phyloP scores from a whole-genome alignment of 805 yeast species.

The Myxozyma kluyveri region DNA sequence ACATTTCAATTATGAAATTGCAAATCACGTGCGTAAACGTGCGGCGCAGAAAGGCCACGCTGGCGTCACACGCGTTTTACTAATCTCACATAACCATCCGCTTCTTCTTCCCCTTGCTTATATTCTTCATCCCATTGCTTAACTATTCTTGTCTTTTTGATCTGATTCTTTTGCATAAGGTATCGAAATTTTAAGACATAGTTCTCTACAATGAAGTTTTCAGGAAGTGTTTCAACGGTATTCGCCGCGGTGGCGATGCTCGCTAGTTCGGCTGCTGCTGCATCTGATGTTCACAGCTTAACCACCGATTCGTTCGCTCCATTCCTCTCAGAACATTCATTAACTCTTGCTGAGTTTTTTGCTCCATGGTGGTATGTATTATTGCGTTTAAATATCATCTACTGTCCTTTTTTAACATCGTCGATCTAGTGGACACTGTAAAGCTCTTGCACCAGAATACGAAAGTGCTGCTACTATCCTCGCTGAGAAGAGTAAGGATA shows the following conservation, averaged over 20 bases:
- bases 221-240: conserved; percentile 6
- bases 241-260: conserved; percentile 7
- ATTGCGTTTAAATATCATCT: too few species aligned
- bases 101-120: background rate
- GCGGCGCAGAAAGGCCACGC: background rate
- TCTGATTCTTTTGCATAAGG: background rate
- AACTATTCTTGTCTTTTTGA: background rate
- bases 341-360: conserved; percentile 82
- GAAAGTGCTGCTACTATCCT: conserved; percentile 67
- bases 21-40: background rate
- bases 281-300: conserved; percentile 83
- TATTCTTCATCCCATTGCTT: background rate
- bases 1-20: background rate
- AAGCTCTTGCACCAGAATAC: conserved; percentile 77
- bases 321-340: conserved; percentile 67
- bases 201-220: conserved; percentile 15
- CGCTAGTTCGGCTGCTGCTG: conserved; percentile 41
- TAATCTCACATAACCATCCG: too few species aligned
- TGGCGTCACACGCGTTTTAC: background rate
- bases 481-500: conserved; percentile 56
- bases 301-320: conserved; percentile 61
- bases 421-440: conserved; percentile 76
- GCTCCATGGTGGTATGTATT: conserved; percentile 73
- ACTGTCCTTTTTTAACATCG: background rate
- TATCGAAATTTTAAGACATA: background rate